Conservation (phyloP, 78 protist genomes). For the Capsaspora owczarzaki region DNA sequence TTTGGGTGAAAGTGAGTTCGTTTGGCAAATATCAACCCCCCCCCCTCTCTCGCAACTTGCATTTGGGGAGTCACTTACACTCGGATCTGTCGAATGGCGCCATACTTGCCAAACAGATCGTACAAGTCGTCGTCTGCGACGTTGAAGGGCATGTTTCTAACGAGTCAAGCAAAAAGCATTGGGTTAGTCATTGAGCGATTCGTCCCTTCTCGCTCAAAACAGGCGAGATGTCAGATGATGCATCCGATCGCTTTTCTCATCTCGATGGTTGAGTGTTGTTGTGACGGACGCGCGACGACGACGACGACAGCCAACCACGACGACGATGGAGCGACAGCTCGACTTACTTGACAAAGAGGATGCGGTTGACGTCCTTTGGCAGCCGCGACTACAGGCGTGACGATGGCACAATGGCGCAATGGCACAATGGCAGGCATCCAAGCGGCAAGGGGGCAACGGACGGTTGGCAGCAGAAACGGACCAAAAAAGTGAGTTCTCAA, state of each 20-base stretch:
- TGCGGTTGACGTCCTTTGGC: conserved; percentile 91
- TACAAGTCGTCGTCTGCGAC: conserved; percentile 86
- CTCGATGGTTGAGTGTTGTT: neutral
- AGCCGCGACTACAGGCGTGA: conserved; percentile 41
- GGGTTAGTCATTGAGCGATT: neutral
- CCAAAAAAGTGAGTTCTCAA: neutral
- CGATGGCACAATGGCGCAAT: neutral
- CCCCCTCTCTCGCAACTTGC: neutral
- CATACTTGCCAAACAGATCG: conserved; percentile 90
- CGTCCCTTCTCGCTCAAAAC: neutral
- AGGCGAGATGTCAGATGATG: no score
- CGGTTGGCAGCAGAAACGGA: neutral
- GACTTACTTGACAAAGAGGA: conserved; percentile 70
- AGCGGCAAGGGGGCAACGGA: neutral
- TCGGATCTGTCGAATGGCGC: conserved; percentile 92
- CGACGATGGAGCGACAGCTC: neutral
- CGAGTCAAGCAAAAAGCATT: neutral
- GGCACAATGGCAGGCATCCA: neutral
- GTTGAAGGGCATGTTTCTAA: conserved; percentile 80
- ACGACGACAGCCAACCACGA: neutral
- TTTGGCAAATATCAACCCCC: neutral
- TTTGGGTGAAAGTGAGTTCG: neutral
- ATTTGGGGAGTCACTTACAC: conserved; percentile 9
- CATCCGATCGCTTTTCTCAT: no score
- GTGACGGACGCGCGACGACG: neutral